Evolutionary conservation across 495 filamentous ascomycete genomes (phyloP).

Genomic region (Haplographium delicatum): DNA sequence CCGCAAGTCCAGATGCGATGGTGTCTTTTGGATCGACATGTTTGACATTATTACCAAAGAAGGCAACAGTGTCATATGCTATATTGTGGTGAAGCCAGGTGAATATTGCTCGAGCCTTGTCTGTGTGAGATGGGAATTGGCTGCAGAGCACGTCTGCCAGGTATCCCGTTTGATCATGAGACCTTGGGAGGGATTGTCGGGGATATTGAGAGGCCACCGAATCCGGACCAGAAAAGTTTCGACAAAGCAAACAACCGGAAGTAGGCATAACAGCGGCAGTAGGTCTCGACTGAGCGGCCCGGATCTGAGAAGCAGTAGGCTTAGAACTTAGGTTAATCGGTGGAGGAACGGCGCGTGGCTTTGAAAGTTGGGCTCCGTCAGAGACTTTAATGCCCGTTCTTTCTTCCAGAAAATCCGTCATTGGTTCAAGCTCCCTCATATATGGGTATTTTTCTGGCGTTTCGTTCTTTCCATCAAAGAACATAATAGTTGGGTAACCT

Average conservation of each 20-base stretch:
- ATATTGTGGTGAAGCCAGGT: constrained; percentile 96
- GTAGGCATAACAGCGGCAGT: constrained; percentile 22
- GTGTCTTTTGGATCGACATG: constrained; percentile 62
- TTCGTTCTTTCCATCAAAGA: constrained; percentile 18
- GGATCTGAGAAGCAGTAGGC: constrained; percentile 37
- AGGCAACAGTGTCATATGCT: constrained; percentile 69
- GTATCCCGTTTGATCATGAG: constrained; percentile 51
- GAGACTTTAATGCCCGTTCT: constrained; percentile 10
- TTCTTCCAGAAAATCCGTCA: constrained; percentile 20
- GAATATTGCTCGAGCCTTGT: constrained; percentile 89
- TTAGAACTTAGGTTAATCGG: constrained; percentile 42
- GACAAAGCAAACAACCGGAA: constrained; percentile 66
- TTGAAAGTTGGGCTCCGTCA: constrained; percentile 14
- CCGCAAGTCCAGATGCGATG: constrained; percentile 69
- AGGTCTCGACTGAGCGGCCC: constrained; percentile 31
- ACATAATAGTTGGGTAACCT: constrained; percentile 19
- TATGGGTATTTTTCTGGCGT: constrained; percentile 11
- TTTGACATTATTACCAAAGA: constrained; percentile 65
- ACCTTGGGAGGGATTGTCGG: constrained; percentile 56
- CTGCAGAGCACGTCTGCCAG: constrained; percentile 71
- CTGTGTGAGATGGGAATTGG: constrained; percentile 75
- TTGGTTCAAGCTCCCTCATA: constrained; percentile 2
- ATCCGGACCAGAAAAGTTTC: constrained; percentile 83
- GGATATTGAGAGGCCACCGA: constrained; percentile 72
- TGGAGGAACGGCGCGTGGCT: constrained; percentile 31